phyloP scores from a whole-genome alignment of 495 filamentous ascomycete species.

The Penicillium maclennaniae region DNA sequence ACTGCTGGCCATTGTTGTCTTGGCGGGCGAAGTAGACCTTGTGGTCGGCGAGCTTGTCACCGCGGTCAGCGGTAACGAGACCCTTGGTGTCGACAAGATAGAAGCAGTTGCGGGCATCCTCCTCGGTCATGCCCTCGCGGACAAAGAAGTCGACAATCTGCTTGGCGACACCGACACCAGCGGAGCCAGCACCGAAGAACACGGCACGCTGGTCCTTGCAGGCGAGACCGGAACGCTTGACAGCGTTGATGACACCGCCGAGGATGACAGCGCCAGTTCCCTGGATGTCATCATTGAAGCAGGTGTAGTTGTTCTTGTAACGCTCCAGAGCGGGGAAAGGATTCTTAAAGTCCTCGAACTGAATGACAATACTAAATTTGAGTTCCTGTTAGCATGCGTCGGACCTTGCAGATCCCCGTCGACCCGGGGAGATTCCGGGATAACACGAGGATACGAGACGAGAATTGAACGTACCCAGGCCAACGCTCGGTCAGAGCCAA shows the following conservation, averaged over 20 bases:
- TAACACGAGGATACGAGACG: constrained; percentile 8
- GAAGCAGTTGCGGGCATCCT: constrained; percentile 85
- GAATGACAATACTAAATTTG: constrained; percentile 74
- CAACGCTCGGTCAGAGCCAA: constrained; percentile 79
- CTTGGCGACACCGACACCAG: constrained; percentile 94
- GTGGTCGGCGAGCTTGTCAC: constrained; percentile 91
- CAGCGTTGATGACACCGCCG: constrained; percentile 89
- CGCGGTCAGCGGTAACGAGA: constrained; percentile 88
- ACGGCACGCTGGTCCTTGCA: constrained; percentile 89
- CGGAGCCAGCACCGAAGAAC: constrained; percentile 93
- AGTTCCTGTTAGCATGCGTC: constrained; percentile 21
- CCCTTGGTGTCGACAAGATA: constrained; percentile 97
- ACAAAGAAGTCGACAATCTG: constrained; percentile 96
- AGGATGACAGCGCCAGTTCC: constrained; percentile 95
- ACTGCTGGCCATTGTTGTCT: constrained; percentile 90
- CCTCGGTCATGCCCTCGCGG: constrained; percentile 86
- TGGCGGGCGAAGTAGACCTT: constrained; percentile 94
- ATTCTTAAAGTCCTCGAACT: constrained; percentile 99
- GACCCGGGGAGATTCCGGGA: constrained; percentile 6
- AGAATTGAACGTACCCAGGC: constrained; percentile 57
- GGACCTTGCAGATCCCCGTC: not conserved
- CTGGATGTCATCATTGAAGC: constrained; percentile 99
- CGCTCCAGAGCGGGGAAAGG: constrained; percentile 91
- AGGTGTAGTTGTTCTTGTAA: constrained; percentile 82
- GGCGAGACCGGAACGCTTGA: constrained; percentile 81